A percentile compares a stretch with the other conserved stretches of the same genome.
phyloP scores from a whole-genome alignment of 2,329 filamentous ascomycete species.

The Trichoderma gracile region DNA sequence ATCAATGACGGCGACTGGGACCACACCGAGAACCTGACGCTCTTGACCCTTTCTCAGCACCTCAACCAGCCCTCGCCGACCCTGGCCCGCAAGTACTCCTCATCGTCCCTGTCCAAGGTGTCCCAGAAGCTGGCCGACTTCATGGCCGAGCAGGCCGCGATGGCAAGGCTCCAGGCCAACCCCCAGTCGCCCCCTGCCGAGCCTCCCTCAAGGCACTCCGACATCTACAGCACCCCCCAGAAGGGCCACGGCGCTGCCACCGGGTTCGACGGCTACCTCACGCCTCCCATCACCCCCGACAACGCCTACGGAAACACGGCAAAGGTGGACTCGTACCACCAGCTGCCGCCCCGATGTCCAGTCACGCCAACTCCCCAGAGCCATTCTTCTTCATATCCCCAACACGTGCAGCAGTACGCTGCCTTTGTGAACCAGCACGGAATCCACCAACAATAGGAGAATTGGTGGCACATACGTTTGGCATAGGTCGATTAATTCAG shows the following conservation, averaged over 20 bases:
- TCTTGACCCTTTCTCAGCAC: conserved; percentile 60
- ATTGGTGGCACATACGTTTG: conserved; percentile 22
- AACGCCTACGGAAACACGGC: conserved; percentile 55
- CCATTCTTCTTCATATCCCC: conserved; percentile 39
- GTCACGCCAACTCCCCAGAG: conserved; percentile 61
- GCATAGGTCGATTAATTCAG: conserved; percentile 17
- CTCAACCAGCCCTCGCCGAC: conserved; percentile 60
- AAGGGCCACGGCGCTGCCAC: conserved; percentile 68
- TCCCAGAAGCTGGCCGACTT: conserved; percentile 60
- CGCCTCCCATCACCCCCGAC: conserved; percentile 83
- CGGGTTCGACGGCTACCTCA: conserved; percentile 74
- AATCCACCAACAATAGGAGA: conserved; percentile 46
- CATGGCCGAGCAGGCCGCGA: conserved; percentile 59
- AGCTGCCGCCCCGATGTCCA: conserved; percentile 57
- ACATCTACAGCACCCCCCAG: conserved; percentile 75
- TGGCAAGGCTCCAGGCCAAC: conserved; percentile 49
- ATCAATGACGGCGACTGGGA: conserved; percentile 76
- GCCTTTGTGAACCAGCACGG: conserved; percentile 46
- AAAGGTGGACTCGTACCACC: conserved; percentile 50
- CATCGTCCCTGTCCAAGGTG: conserved; percentile 53
- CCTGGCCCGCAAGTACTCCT: conserved; percentile 61
- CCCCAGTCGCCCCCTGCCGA: conserved; percentile 65
- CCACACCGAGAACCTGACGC: conserved; percentile 66
- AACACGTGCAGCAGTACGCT: conserved; percentile 40
- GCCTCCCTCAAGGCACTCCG: conserved; percentile 51